Evolutionary conservation across 257 asterid species (phyloP), one percentile per base, ranked within the genome.

Genomic region (Plantago elongata): DNA sequence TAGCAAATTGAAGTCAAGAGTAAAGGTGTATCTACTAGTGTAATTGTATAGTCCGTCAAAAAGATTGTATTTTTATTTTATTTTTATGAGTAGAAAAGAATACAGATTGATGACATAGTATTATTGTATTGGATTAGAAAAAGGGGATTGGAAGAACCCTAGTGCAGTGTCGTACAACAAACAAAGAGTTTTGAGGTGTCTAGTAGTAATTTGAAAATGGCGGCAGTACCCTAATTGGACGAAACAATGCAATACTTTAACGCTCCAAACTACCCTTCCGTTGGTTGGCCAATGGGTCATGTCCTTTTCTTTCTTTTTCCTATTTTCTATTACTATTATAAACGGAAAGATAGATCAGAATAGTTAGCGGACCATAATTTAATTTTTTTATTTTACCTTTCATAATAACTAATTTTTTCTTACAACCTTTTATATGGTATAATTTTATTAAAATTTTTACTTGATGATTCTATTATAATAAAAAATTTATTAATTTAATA

Each of bases 31-130:
- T 22, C 27, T 22, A 22, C 0, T 7, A 34, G 40, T 52, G 61
- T 45, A 40, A 14, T 62, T 46, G 90, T 62, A 61, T 72, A 75
- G 59, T 49, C 88, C 82, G 91, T 57, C 81, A 45, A 72, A 67
- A 54, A 11, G n/a, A 58, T 63, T 48, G 66, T 66, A 49, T 44
- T n/a, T n/a, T n/a, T n/a, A n/a, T n/a, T 18, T 56, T 14, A 16
- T 40, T 64, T 70, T 64, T 67, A 69, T 76, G 69, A 49, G 45
- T 56, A 59, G 42, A 68, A 88, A 57, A 77, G 77, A 56, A 52
- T 69, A 64, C 7, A 47, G 57, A 18, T 56, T 27, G 38, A 9
- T 9, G 1, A 74, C 56, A 60, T n/a, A n/a, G n/a, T n/a, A n/a
- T n/a, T 57, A 69, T 65, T 45, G 47, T 18, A 34, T 30, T n/a